Evolutionary conservation across 805 yeast genomes (phyloP), one percentile per base, ranked within the genome.

Genomic region (Pichia cephalocereana): DNA sequence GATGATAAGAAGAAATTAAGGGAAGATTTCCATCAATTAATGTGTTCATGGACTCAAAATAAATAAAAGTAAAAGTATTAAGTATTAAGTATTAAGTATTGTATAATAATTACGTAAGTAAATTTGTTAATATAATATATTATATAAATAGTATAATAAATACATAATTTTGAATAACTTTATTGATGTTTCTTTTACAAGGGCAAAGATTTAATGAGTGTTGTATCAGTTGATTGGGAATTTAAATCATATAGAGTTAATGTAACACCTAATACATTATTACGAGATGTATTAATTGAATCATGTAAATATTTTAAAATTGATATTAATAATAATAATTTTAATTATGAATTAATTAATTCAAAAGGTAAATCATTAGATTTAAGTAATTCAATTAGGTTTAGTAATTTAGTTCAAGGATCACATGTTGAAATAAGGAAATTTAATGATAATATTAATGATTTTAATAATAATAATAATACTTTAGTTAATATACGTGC

Each of bases 401-500:
- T 74, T 17, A 52, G 68, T 19, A 70, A 70, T 46, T 52, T 76
- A 9, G 71, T 76, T 2, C 59, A 66, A 9, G 80, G 80, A 12
- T 70, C 67, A 11, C 74, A 70, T 41, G 46, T 76, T 26, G 56
- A 58, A 8, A 48, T 75, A 43, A 45, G 38, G 15, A 42, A 39
- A 9, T 40, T 15, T 2, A 9, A n/a, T 2, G n/a, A 14, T 15
- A 12, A 23, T 2, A 38, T 17, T 12, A 32, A 39, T 15, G 26
- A 31, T 17, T n/a, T n/a, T n/a, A 17, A 14, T 15, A 12, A 23
- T 2, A 38, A 19, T 12, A 32, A 39, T 15, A 30, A 31, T 17
- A 17, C 6, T 9, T 17, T 8, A 3, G 38, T 17, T 17, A 38
- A 38, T 11, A 19, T 38, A 11, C 10, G 17, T 3, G 19, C 19